Percentiles rank a stretch among this genome's conserved stretches.
These are phyloP conservation scores for Aspergillus unguis DNA, from an alignment of 2,329 filamentous ascomycete species.

Conservation along the genomic window DNA sequence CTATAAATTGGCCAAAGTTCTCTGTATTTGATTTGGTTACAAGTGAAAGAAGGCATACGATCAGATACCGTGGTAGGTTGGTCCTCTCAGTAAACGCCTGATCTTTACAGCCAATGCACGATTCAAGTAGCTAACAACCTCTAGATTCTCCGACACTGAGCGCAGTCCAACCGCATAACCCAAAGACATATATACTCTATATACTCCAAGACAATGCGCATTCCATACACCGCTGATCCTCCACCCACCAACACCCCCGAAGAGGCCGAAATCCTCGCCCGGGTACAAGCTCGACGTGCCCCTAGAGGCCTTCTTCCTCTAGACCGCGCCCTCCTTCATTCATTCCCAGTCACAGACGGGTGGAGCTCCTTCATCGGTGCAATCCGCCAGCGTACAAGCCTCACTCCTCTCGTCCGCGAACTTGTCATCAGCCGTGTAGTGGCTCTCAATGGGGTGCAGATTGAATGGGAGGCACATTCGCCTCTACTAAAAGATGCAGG, in stretches of 20 bases:
- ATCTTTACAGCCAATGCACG: no score
- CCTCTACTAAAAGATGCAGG: slow-evolving; percentile 64
- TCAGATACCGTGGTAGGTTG: no score
- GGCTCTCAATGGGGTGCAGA: slow-evolving; percentile 75
- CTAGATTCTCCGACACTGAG: neutral
- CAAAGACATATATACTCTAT: no score
- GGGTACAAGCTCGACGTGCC: slow-evolving; percentile 51
- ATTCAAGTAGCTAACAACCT: neutral
- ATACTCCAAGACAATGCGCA: slow-evolving; percentile 44
- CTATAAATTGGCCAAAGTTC: neutral
- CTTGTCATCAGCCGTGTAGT: slow-evolving; percentile 78
- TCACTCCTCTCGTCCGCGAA: slow-evolving; percentile 60
- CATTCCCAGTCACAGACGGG: slow-evolving; percentile 55
- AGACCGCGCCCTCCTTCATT: slow-evolving; percentile 54
- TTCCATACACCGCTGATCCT: slow-evolving; percentile 53
- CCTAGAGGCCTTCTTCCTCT: slow-evolving; percentile 50
- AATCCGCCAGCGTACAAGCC: slow-evolving; percentile 52
- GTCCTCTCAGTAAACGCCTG: no score
- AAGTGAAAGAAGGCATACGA: no score
- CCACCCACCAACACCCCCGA: slow-evolving; percentile 45
- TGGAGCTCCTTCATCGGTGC: slow-evolving; percentile 58
- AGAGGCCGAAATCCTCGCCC: slow-evolving; percentile 51
- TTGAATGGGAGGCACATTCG: slow-evolving; percentile 78
- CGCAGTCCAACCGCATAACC: no score
- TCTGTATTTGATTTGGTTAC: neutral